These are phyloP conservation scores for Ascochyta rabiei DNA, from an alignment of 2,329 filamentous ascomycete species.

Conservation along the genomic window DNA sequence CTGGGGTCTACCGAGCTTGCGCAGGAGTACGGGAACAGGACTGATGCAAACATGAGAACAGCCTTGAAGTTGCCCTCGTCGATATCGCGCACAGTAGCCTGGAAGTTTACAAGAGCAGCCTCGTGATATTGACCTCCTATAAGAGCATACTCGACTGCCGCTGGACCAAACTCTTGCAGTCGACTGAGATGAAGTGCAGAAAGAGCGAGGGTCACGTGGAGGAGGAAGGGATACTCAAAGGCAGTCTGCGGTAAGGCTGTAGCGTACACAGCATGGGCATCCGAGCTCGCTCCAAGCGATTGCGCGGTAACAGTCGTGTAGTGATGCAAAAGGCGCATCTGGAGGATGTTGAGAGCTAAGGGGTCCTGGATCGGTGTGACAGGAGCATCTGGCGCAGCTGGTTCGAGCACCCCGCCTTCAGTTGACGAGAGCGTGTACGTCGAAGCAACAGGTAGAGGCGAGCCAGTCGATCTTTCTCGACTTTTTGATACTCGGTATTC, in stretches of 20 bases:
- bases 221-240: constrained; percentile 52
- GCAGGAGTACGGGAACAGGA: constrained; percentile 33
- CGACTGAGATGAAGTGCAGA: constrained; percentile 53
- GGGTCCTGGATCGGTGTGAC: neutral
- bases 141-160: constrained; percentile 19
- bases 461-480: constrained; percentile 20
- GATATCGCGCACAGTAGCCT: constrained; percentile 36
- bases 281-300: constrained; percentile 26
- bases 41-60: constrained; percentile 33
- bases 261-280: constrained; percentile 26
- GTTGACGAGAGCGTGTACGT: constrained; percentile 19
- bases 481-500: constrained; percentile 32
- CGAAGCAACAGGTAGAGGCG: constrained; percentile 19
- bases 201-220: constrained; percentile 53
- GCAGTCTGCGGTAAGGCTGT: constrained; percentile 41
- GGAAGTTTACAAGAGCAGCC: constrained; percentile 28
- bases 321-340: constrained; percentile 41
- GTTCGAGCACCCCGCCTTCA: constrained; percentile 18
- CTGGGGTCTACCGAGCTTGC: constrained; percentile 18
- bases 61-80: constrained; percentile 50
- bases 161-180: constrained; percentile 25
- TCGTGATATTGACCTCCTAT: constrained; percentile 33
- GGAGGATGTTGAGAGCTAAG: constrained; percentile 26
- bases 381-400: neutral
- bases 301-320: constrained; percentile 37